Evolutionary conservation across 768 basidiomycete species (phyloP).

Genomic region (Lactarius tabidus): DNA sequence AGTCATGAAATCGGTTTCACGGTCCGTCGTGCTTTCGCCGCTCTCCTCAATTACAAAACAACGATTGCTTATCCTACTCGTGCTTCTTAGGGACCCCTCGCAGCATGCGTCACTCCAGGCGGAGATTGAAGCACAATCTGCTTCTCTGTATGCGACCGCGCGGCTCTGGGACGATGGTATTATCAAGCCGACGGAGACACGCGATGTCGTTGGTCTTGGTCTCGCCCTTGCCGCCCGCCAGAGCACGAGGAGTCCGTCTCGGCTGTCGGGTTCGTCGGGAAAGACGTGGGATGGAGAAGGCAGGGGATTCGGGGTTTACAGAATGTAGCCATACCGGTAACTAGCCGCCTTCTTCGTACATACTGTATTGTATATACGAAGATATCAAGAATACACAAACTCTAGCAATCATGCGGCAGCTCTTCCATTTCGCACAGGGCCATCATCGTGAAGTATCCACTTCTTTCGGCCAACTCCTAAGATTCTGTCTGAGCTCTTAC

Average conservation of each 20-base stretch:
- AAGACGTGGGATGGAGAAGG: conserved; percentile 65
- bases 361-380: not conserved
- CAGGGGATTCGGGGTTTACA: conserved; percentile 83
- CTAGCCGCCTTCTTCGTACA: not conserved
- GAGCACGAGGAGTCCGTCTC: conserved; percentile 23
- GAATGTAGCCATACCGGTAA: conserved; percentile 52
- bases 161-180: conserved; percentile 95
- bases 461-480: not conserved
- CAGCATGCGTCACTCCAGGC: conserved; percentile 71
- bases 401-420: not conserved
- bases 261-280: not conserved
- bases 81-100: conserved; percentile 57
- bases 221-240: conserved; percentile 69
- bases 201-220: conserved; percentile 84
- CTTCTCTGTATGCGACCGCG: conserved; percentile 82
- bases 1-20: conserved; percentile 89
- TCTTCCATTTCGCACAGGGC: not conserved
- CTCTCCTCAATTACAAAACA: not conserved
- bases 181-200: conserved; percentile 83
- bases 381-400: not conserved
- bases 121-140: conserved; percentile 87
- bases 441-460: not conserved
- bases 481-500: not conserved
- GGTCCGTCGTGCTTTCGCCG: conserved; percentile 40
- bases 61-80: not conserved